phyloP scores from a whole-genome alignment of 768 basidiomycete species.

The Calocybe cyanea region DNA sequence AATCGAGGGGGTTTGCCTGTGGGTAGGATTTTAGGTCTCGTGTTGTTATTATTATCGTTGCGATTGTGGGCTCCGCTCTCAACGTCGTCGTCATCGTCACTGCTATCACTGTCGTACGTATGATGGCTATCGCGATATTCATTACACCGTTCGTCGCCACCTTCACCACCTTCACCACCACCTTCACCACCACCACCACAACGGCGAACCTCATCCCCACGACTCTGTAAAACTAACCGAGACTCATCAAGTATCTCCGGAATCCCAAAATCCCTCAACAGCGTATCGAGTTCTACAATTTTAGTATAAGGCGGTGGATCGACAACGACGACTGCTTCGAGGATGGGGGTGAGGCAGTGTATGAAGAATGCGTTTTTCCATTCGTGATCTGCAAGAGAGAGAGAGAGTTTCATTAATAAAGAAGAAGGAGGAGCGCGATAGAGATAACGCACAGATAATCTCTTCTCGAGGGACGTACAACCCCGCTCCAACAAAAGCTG shows the following conservation, averaged over 20 bases:
- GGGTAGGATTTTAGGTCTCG: neutral
- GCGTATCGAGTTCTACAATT: conserved; percentile 50
- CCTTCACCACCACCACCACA: no score
- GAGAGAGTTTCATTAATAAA: no score
- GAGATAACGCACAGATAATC: conserved; percentile 49
- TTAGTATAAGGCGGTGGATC: conserved; percentile 47
- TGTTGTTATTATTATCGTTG: conserved; percentile 7
- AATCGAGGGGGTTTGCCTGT: conserved; percentile 36
- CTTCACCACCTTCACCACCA: no score
- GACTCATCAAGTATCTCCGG: conserved; percentile 48
- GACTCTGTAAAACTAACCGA: no score
- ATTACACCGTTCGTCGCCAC: no score
- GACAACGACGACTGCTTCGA: conserved; percentile 53
- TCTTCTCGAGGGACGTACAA: conserved; percentile 47
- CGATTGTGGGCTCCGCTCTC: no score
- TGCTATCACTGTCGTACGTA: no score
- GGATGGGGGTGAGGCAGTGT: conserved; percentile 57
- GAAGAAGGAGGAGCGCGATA: no score
- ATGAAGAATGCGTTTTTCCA: conserved; percentile 70
- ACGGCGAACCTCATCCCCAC: no score
- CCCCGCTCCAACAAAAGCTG: conserved; percentile 43
- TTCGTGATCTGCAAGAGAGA: conserved; percentile 56
- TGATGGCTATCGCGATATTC: no score
- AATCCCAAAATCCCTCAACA: conserved; percentile 51
- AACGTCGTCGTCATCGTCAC: no score